Percentiles rank a stretch among this genome's conserved stretches.
Conservation (phyloP, 2,329 filamentous ascomycete genomes). For the Diplodia corticola region DNA sequence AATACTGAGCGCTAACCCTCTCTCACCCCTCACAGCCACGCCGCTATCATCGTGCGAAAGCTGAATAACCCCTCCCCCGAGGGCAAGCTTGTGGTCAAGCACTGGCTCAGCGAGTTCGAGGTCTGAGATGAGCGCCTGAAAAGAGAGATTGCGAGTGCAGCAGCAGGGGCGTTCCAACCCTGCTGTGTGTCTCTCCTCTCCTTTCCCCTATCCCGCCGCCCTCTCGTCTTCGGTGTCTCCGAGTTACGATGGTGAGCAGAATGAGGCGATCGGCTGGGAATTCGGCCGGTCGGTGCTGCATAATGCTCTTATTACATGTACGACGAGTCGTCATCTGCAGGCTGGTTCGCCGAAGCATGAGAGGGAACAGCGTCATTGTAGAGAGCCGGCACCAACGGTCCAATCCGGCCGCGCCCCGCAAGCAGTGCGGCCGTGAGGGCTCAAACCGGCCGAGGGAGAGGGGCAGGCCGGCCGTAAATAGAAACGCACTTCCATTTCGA, state of each 20-base stretch:
- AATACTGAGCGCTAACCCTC: neutral
- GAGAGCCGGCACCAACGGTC: neutral
- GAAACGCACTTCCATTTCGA: neutral
- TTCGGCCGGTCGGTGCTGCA: neutral
- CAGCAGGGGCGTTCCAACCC: neutral
- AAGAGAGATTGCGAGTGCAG: neutral
- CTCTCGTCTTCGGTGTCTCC: neutral
- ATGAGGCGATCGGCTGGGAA: neutral
- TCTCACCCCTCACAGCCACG: slow-evolving; percentile 67
- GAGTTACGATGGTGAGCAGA: neutral
- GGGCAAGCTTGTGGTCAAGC: slow-evolving; percentile 72
- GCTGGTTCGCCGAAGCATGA: neutral
- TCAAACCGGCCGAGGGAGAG: neutral
- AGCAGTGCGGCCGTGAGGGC: neutral
- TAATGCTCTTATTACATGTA: neutral
- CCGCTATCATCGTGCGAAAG: slow-evolving; percentile 81
- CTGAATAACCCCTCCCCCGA: slow-evolving; percentile 62
- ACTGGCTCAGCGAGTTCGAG: slow-evolving; percentile 78
- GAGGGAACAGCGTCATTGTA: neutral
- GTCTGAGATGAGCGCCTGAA: slow-evolving; percentile 40
- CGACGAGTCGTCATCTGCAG: neutral
- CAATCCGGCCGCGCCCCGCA: neutral
- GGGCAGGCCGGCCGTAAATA: neutral
- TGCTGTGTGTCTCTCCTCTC: neutral
- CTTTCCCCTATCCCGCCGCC: neutral